Base-by-base conservation (phyloP, 23 red algal genomes). In the Gracilaria gracilis region DNA sequence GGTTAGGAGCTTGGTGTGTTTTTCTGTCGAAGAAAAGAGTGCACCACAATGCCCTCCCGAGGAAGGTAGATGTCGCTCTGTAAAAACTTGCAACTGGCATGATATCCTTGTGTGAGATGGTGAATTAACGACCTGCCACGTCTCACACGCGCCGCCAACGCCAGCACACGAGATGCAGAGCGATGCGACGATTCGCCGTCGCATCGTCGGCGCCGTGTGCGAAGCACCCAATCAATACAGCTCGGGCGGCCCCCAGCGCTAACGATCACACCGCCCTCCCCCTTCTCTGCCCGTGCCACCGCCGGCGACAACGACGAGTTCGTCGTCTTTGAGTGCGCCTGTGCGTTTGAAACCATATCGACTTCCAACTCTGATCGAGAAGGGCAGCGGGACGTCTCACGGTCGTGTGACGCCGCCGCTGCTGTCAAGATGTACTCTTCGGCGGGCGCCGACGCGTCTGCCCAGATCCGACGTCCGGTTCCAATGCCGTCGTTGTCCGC, bases 401-500 rank as follows among this genome's bases (percentile, higher is more conserved):
- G 28, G 0, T 32, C 64, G 64, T 14, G 64, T 24, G 64, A 69
- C 64, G 64, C 64, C 64, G 32, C 64, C 37, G 64, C 33, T 34
- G 64, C 64, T 17, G 64, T 69, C 32, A 69, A 69, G 32, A 69
- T 69, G 64, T 69, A 69, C 64, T 69, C 64, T 32, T 69, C 64
- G 8, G 64, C 64, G 8, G 64, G 64, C 31, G 67, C 27, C 11
- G 72, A 77, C 42, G 72, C 72, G 16, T 50, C 72, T 14, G 72
- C 46, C 14, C 72, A 34, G 20, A 46, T 51, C 1, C 72, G 38
- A n/a, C 72, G 72, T 20, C 27, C 72, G 14, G 40, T 46, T 1
- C 40, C 46, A 17, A n/a, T 77, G 39, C 72, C 86, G 27, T 72
- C 77, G 11, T n/a, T 75, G 32, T 72, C 79, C 61, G 89, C 89